Evolutionary conservation across 1,284 basidiomycete species (phyloP).

Genomic region (Chiua sp.): DNA sequence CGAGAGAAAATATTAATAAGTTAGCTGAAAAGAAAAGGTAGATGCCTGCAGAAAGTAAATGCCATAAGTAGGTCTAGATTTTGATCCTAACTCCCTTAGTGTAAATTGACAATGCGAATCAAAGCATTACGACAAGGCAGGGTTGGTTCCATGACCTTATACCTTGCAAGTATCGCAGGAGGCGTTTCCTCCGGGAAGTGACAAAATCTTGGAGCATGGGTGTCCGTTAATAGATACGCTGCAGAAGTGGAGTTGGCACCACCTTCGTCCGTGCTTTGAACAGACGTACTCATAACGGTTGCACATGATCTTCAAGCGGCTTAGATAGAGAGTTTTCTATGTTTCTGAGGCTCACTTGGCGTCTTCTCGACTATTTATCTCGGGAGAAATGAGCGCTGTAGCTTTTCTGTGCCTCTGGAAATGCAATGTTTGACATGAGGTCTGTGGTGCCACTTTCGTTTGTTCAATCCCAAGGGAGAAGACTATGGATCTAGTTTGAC

Average conservation of each 20-base stretch:
- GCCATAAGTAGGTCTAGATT: not conserved
- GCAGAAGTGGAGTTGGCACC: constrained; percentile 8
- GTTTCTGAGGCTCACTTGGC: constrained; percentile 16
- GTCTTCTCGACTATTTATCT: constrained; percentile 28
- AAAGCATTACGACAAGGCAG: not conserved
- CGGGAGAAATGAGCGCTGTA: not conserved
- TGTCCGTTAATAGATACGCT: not conserved
- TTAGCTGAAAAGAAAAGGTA: not conserved
- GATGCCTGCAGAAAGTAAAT: not conserved
- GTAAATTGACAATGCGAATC: not conserved
- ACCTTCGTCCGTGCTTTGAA: constrained; percentile 2
- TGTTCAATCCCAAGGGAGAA: constrained; percentile 11
- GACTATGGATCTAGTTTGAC: constrained; percentile 8
- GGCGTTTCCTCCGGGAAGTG: rapidly evolving
- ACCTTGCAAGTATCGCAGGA: not conserved
- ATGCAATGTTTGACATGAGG: too few species aligned
- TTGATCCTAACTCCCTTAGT: not conserved
- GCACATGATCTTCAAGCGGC: constrained; percentile 23
- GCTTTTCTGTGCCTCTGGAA: constrained; percentile 6
- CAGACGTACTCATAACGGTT: constrained; percentile 13
- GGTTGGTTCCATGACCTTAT: not conserved
- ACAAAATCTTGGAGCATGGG: constrained; percentile 2
- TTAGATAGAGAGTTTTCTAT: not conserved
- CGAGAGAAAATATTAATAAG: too few species aligned
- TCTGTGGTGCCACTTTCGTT: constrained; percentile 16